Conservation (phyloP, 2,329 filamentous ascomycete species). For the Botrytis porri region DNA sequence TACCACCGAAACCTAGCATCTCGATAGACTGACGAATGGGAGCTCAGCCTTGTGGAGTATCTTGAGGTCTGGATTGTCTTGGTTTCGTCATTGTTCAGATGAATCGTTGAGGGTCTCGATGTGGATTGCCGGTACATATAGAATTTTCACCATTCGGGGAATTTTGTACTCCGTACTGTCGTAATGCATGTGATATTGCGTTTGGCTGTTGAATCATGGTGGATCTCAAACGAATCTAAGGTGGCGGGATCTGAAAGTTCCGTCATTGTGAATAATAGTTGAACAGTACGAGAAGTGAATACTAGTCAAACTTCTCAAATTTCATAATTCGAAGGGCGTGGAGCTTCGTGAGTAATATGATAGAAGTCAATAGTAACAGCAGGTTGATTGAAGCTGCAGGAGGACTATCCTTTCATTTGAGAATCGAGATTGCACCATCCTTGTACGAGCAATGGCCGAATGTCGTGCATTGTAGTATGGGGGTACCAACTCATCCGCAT, state of each 20-base stretch:
- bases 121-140: too few relatives aligned
- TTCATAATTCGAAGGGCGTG: background rate
- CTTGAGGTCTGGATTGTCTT: background rate
- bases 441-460: background rate
- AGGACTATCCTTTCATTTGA: background rate
- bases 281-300: background rate
- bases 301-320: background rate
- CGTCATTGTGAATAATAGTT: background rate
- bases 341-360: background rate
- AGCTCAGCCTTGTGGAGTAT: constrained; percentile 2
- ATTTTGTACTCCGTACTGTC: background rate
- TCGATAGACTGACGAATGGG: background rate
- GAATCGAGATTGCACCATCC: background rate
- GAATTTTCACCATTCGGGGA: background rate
- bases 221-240: background rate
- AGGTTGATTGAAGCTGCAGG: background rate
- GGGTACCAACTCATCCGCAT: background rate
- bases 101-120: background rate
- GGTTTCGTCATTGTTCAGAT: constrained; percentile 6
- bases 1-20: background rate
- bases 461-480: constrained; percentile 2
- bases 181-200: background rate
- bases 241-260: background rate
- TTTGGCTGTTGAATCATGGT: background rate
- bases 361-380: background rate